Base-by-base conservation (phyloP, 2,329 filamentous ascomycete genomes). In the Malbranchea cinnamomea region DNA sequence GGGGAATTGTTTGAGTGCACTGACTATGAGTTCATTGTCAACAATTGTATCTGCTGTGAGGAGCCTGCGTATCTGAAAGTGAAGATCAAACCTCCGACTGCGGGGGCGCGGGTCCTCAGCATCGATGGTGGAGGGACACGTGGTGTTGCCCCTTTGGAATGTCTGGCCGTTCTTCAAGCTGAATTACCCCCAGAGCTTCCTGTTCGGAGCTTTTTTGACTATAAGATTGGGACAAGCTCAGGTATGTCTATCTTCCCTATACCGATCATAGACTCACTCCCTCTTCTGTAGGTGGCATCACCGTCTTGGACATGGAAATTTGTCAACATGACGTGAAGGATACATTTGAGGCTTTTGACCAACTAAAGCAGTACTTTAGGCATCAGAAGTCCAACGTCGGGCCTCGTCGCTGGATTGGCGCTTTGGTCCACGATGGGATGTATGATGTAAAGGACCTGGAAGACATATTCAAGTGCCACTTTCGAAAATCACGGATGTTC, bases 111-210 rank as follows among this genome's bases (percentile, higher is more conserved):
- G n/a, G 36, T 51, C 10, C 28, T 51, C 4, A 41, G 41, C 5
- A 46, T 51, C 22, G 41, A 51, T 23, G 37, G 42, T 4, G 40
- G 42, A 3, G 38, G 44, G 3, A 36, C 47, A 10, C 36, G 41
- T 5, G 41, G 38, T 8, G 36, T 48, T 6, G 39, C 45, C 10
- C 37, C 35, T 4, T 26, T 45, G 9, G 26, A 40, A 21, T 36
- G 12, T 6, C 20, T 36, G n/a, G 23, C 35, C 8, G 15, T 42
- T 6, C 35, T 43, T 5, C 33, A 43, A 25, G 39, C 41, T 30
- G 23, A 28, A 5, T 35, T 43, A 10, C 27, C 22, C 3, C 9
- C 11, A 3, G 10, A 36, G 3, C 35, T 33, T 23, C 20, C 10
- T 14, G 26, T 42, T 14, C 19, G 23, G 11, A 28, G 38, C 20